Conservation (phyloP, 2,329 filamentous ascomycete species). For the Microascus cirrosus region DNA sequence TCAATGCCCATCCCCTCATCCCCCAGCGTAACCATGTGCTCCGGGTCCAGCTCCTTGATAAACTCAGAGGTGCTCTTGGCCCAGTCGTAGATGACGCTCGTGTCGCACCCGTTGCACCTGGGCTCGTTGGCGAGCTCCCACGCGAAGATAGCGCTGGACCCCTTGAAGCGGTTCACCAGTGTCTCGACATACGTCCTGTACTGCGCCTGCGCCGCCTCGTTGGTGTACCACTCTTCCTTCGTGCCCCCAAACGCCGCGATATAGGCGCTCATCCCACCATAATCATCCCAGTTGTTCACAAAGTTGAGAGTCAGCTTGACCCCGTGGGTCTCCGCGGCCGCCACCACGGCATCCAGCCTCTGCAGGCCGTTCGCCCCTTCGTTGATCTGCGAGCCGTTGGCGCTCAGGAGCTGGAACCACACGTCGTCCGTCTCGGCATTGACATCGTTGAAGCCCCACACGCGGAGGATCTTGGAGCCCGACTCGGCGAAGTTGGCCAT, state of each 20-base stretch:
- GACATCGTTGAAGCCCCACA: conserved; percentile 53
- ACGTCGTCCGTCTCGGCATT: conserved; percentile 24
- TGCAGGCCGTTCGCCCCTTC: conserved; percentile 49
- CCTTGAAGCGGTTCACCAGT: conserved; percentile 35
- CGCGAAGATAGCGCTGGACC: conserved; percentile 36
- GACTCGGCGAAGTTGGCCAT: conserved; percentile 34
- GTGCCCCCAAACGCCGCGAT: conserved; percentile 43
- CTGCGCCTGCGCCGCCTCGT: conserved; percentile 36
- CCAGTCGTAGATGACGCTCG: conserved; percentile 48
- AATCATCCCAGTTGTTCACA: conserved; percentile 59
- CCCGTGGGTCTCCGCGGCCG: conserved; percentile 43
- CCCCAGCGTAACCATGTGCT: conserved; percentile 54
- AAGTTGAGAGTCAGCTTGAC: conserved; percentile 55
- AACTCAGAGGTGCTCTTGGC: conserved; percentile 45
- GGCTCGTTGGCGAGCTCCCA: conserved; percentile 48
- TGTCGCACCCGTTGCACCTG: conserved; percentile 47
- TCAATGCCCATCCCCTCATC: conserved; percentile 40
- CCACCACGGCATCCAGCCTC: conserved; percentile 50
- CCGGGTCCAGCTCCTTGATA: conserved; percentile 50
- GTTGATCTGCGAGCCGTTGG: conserved; percentile 44
- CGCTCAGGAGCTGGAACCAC: conserved; percentile 41
- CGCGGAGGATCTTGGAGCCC: conserved; percentile 44
- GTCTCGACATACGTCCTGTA: conserved; percentile 41
- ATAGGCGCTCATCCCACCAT: conserved; percentile 54
- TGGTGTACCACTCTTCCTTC: conserved; percentile 45